Conservation (phyloP, 2,329 filamentous ascomycete genomes). For the Juglanconis juglandina region DNA sequence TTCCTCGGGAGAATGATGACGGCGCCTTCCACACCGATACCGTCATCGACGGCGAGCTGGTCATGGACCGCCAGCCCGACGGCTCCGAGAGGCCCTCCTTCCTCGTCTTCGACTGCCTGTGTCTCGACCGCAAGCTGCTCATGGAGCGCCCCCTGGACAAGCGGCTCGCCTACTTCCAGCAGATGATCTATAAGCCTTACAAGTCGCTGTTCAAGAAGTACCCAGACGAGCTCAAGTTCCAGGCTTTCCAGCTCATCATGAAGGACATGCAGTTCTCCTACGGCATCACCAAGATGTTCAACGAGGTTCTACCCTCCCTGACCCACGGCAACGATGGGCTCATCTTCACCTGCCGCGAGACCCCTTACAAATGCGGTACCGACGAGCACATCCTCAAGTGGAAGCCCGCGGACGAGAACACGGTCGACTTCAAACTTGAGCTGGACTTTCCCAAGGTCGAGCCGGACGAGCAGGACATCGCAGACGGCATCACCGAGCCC, state of each 20-base stretch:
- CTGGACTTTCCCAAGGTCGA: constrained; percentile 72
- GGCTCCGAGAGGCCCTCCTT: constrained; percentile 72
- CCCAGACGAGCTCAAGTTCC: constrained; percentile 65
- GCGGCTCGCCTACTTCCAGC: constrained; percentile 80
- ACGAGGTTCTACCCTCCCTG: constrained; percentile 75
- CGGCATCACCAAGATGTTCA: constrained; percentile 88
- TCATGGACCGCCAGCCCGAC: constrained; percentile 71
- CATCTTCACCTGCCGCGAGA: constrained; percentile 93
- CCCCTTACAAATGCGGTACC: constrained; percentile 83
- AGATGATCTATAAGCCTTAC: constrained; percentile 71
- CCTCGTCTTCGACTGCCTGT: constrained; percentile 89
- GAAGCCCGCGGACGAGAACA: constrained; percentile 95
- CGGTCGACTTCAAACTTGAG: constrained; percentile 82
- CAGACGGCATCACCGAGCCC: constrained; percentile 60
- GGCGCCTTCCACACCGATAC: constrained; percentile 73
- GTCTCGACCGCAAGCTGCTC: constrained; percentile 71
- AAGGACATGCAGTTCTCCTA: constrained; percentile 90
- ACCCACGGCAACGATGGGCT: constrained; percentile 94
- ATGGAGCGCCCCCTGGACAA: constrained; percentile 83
- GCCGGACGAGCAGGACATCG: constrained; percentile 64
- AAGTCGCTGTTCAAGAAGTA: constrained; percentile 59
- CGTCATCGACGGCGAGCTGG: constrained; percentile 87
- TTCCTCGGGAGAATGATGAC: constrained; percentile 67
- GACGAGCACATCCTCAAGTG: constrained; percentile 94
- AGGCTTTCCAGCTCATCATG: constrained; percentile 78